Conservation (phyloP, 2,329 filamentous ascomycete species). For the Chaetomium strumarium region DNA sequence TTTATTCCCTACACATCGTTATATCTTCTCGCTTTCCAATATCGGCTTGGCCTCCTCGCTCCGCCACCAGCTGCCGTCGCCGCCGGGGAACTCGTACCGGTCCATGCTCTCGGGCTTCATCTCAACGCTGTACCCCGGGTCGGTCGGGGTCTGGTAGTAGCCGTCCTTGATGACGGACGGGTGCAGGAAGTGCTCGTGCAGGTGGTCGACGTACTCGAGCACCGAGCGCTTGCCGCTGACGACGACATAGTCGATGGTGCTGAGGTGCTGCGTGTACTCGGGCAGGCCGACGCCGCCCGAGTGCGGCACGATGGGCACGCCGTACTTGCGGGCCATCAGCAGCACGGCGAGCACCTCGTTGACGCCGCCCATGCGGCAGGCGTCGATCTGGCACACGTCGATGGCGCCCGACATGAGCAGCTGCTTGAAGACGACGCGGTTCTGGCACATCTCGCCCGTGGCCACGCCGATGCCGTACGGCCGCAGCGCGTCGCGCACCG, state of each 20-base stretch:
- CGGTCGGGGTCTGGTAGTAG: conserved; percentile 78
- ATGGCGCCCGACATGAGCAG: conserved; percentile 73
- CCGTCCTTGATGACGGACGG: conserved; percentile 75
- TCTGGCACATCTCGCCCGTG: conserved; percentile 94
- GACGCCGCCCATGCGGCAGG: conserved; percentile 81
- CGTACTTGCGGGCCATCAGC: conserved; percentile 73
- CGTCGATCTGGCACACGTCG: conserved; percentile 85
- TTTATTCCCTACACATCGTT: conserved; percentile 9
- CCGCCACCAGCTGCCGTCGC: conserved; percentile 78
- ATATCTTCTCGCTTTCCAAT: conserved; percentile 56
- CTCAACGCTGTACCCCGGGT: conserved; percentile 86
- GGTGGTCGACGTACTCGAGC: conserved; percentile 85
- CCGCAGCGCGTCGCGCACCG: conserved; percentile 72
- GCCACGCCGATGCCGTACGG: conserved; percentile 75
- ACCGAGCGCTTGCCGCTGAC: conserved; percentile 76
- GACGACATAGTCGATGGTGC: conserved; percentile 87
- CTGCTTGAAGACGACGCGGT: conserved; percentile 91
- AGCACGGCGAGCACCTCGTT: conserved; percentile 91
- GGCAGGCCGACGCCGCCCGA: conserved; percentile 84
- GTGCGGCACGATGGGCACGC: conserved; percentile 80
- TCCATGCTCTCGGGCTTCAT: conserved; percentile 91
- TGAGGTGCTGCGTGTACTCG: conserved; percentile 90
- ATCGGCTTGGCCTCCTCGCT: conserved; percentile 72
- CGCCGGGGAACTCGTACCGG: conserved; percentile 67
- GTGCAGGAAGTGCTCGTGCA: conserved; percentile 89